Percentiles rank a stretch among this genome's conserved stretches.
Evolutionary conservation across 768 basidiomycete species (phyloP).

Genomic region (Hypholoma sublateritium): DNA sequence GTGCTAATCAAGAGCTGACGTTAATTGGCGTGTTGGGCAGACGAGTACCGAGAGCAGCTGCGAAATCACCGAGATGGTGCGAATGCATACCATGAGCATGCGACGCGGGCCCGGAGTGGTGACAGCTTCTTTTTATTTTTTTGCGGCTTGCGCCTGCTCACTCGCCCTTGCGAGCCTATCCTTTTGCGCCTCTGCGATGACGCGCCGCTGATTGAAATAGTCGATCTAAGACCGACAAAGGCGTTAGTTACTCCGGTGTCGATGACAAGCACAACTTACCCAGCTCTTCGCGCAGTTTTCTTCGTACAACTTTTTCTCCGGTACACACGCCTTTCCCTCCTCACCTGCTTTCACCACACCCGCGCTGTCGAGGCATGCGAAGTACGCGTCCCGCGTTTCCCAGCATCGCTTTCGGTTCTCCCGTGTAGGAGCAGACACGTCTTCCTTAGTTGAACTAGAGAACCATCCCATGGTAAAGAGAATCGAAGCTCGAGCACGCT

Average conservation of each 20-base stretch:
- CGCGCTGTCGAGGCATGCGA: conserved; percentile 73
- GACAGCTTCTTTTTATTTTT: conserved; percentile 17
- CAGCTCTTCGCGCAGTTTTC: conserved; percentile 84
- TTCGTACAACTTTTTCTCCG: conserved; percentile 62
- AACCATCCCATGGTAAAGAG: conserved; percentile 42
- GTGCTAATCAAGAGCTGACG: not conserved
- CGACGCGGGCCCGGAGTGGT: not conserved
- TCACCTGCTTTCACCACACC: conserved; percentile 71
- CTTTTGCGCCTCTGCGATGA: conserved; percentile 79
- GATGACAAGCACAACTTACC: conserved; percentile 45
- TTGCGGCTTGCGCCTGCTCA: conserved; percentile 33
- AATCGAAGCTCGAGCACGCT: not conserved
- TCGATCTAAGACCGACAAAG: conserved; percentile 60
- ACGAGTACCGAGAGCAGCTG: conserved; percentile 2
- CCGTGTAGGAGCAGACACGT: conserved; percentile 44
- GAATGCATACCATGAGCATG: not conserved
- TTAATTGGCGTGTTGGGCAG: not conserved
- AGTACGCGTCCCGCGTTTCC: conserved; percentile 83
- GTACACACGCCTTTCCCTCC: conserved; percentile 63
- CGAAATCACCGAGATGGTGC: conserved; percentile 15
- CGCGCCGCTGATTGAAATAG: conserved; percentile 90
- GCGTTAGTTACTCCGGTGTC: not conserved
- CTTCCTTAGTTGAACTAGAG: conserved; percentile 31
- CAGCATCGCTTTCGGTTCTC: conserved; percentile 82
- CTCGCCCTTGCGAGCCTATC: conserved; percentile 55